Evolutionary conservation across 176 grass and related monocot species (phyloP), one percentile per base, ranked within the genome.

Genomic region (sorghum (Sorghum bicolor)): DNA sequence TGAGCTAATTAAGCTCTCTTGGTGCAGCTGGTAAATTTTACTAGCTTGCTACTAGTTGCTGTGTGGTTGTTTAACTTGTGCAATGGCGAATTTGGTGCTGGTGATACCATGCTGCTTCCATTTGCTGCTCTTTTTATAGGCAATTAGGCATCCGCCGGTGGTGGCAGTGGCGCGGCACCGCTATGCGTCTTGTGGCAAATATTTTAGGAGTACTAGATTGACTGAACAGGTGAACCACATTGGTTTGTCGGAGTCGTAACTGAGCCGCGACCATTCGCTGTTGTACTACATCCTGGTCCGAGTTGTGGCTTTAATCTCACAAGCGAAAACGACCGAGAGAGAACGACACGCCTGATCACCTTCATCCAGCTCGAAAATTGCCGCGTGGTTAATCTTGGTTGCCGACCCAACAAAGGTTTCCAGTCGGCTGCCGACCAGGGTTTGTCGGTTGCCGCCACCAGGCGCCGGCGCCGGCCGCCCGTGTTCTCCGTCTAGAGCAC

Each of bases 111-210:
- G 30, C 70, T 71, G n/a, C n/a, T 14, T 1, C 33, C n/a, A 30
- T 11, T 24, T 2, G 60, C 31, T 6, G n/a, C 20, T 5, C 73
- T 4, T 73, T 82, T 86, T 86, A 90, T 86, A 90, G 88, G 44
- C 72, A 28, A 0, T 0, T 86, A 90, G 88, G 44, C 72, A 28
- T 1, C 0, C 5, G 16, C 14, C 1, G 28, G 3, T 9, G 34
- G 33, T 22, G 30, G 4, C 33, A 5, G 33, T 34, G 33, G 33
- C n/a, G 33, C 5, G 33, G 33, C n/a, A 4, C 11, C 4, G 3
- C 20, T 11, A 25, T 40, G 38, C 38, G 3, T 10, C 6, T 19
- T 20, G 2, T 20, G 2, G n/a, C 14, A 74, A 74, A 47, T 30
- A 50, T 50, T 20, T 5, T 47, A 74, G 0, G 71, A 74, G 26